Evolutionary conservation across 441 rosid genomes (phyloP), one percentile per base, ranked within the genome.

Genomic region (Manihot esculenta): DNA sequence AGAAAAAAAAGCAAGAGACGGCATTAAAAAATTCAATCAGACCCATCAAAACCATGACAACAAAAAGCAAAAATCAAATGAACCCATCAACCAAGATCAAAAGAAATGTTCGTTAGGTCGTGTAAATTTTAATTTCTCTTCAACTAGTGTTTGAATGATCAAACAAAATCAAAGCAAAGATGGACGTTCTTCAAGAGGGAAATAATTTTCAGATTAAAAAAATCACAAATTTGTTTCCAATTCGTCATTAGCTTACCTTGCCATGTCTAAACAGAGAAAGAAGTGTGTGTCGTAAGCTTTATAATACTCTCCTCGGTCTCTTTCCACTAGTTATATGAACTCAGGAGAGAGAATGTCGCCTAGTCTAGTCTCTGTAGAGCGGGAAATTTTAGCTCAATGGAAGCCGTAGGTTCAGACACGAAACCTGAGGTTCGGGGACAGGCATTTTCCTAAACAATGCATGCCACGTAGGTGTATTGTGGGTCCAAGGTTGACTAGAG

Each of bases 171-270:
- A 62, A n/a, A 18, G 26, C 8, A 62, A 51, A 42, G 50, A 62
- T 7, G 14, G 44, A 20, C 0, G 2, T 44, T 23, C 10, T 10
- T 38, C 5, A 44, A 62, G 41, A n/a, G 3, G 12, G 18, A 8
- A 3, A 33, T 3, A 2, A 17, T 4, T 33, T 60, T 14, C 8
- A 13, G 35, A 15, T 42, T 20, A n/a, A 60, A n/a, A 60, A 35
- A 21, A 21, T 11, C 57, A 21, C 13, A 10, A 23, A 21, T 54
- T n/a, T 6, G 41, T 10, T 23, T 27, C 68, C 61, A 13, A 18
- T 67, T 54, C 23, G 75, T 12, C 69, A 62, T 60, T 38, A 72
- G 64, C 84, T 72, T 78, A 83, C 95, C 95, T 79, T 55, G 88
- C 85, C 96, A 90, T 88, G 72, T 55, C 38, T 9, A 68, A 60